A percentile compares a stretch with the other conserved stretches of the same genome.
These are phyloP conservation scores for Talaromyces nanjingensis DNA, from an alignment of 495 filamentous ascomycete genomes.

Conservation along the genomic window DNA sequence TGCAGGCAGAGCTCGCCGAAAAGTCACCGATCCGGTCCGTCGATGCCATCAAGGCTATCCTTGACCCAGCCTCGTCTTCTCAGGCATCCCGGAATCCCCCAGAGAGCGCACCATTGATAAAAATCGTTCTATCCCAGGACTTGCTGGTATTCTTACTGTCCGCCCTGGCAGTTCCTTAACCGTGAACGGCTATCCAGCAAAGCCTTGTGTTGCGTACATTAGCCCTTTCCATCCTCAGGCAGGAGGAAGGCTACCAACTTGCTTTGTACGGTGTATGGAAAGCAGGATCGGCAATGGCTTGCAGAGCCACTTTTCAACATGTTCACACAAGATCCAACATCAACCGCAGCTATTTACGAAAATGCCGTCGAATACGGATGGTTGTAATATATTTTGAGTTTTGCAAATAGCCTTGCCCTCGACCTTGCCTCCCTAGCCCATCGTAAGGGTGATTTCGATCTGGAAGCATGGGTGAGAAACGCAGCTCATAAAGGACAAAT, in stretches of 20 bases:
- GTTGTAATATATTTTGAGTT: constrained; percentile 70
- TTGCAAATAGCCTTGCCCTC: constrained; percentile 73
- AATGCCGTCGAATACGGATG: constrained; percentile 70
- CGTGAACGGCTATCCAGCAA: constrained; percentile 56
- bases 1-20: constrained; percentile 65
- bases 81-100: constrained; percentile 54
- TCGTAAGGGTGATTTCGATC: constrained; percentile 67
- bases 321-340: constrained; percentile 67
- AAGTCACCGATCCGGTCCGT: constrained; percentile 83
- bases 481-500: constrained; percentile 49
- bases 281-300: constrained; percentile 77
- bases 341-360: constrained; percentile 75
- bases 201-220: constrained; percentile 56
- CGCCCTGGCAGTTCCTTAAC: constrained; percentile 60
- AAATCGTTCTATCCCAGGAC: constrained; percentile 43
- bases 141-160: constrained; percentile 71
- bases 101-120: constrained; percentile 57
- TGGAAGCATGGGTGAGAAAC: constrained; percentile 73
- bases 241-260: constrained; percentile 66
- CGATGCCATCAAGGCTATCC: constrained; percentile 74
- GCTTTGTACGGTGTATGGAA: constrained; percentile 86
- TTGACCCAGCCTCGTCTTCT: constrained; percentile 66
- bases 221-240: constrained; percentile 53
- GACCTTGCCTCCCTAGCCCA: constrained; percentile 89
- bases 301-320: constrained; percentile 67